A percentile compares a stretch with the other conserved stretches of the same genome.
Evolutionary conservation across 164 flowering plant genomes (phyloP).

Genomic region (Vitis rotundifolia): DNA sequence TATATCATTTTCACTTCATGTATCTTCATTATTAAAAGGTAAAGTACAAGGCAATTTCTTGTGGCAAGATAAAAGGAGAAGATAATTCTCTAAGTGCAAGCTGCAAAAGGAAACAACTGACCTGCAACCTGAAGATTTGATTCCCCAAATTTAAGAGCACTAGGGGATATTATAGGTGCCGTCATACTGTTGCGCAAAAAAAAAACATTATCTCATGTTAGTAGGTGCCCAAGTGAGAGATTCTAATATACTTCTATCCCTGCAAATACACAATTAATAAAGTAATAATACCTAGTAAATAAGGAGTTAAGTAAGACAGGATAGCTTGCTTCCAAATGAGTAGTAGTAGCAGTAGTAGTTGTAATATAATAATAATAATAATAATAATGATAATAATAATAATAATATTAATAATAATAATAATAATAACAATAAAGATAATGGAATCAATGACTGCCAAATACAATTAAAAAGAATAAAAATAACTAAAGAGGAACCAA

Average conservation of each 20-base stretch:
- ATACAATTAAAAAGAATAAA: too few species aligned
- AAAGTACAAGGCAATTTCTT: background rate
- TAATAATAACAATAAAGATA: too few species aligned
- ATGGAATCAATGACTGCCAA: too few species aligned
- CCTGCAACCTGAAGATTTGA: conserved; percentile 78
- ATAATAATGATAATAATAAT: too few species aligned
- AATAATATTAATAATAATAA: too few species aligned
- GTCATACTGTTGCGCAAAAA: conserved; percentile 68
- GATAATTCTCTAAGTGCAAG: background rate
- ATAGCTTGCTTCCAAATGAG: background rate
- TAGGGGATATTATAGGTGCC: conserved; percentile 76
- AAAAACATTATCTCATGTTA: background rate
- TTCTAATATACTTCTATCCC: conserved; percentile 1
- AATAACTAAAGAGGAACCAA: too few species aligned
- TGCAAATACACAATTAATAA: background rate
- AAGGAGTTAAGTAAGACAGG: background rate
- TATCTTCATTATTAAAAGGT: background rate
- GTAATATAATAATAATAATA: background rate
- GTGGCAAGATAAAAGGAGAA: background rate
- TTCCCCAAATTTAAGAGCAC: conserved; percentile 78
- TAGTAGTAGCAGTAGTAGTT: background rate
- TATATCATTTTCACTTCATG: background rate
- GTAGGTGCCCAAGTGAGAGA: background rate
- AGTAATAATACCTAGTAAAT: background rate
- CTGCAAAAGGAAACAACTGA: conserved; percentile 21